Base-by-base conservation (phyloP, 202 grass and related monocot genomes). In the Zizania palustris region DNA sequence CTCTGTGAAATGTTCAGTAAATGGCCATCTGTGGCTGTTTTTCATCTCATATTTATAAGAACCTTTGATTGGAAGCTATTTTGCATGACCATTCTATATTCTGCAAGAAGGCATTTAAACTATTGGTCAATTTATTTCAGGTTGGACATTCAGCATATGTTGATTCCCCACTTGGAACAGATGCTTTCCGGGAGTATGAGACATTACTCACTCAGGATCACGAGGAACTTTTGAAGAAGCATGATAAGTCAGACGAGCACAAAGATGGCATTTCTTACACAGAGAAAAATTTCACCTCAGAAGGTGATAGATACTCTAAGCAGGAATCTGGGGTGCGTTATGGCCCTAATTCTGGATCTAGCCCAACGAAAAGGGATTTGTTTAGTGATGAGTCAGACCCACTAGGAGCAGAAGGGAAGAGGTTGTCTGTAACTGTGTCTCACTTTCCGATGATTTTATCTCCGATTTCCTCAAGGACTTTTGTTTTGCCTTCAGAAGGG, bases 391-490 rank as follows among this genome's bases (percentile, higher is more conserved):
- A 93, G 45, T 82, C 78, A 46, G 72, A 79, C 18, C 71, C 60
- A 44, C 60, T 61, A 65, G 69, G 77, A 66, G 43, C 42, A 71
- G 72, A 78, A 48, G 69, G 83, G 38, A 82, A 42, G 66, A 81
- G 44, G 61, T 61, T 92, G 34, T 82, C 74, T 80, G 79, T 98
- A 68, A 88, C 87, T 67, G 95, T 92, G 63, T 53, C 63, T 63
- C 95, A 98, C 62, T 95, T 95, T 69, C 95, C 89, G 3, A 95
- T 94, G 85, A 83, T 98, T 59, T 84, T 95, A 39, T 98, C 89
- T 60, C 91, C 96, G 18, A 76, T 98, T 84, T 98, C 96, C 42
- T 84, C 96, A 51, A 89, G 78, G 72, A 75, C 80, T 34, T 95
- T 98, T 81, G 77, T 90, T 75, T 89, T 98, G 71, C 89, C 96